Percentiles rank a stretch among this genome's conserved stretches.
Evolutionary conservation across 768 basidiomycete genomes (phyloP).

Genomic region (Suillus tomentosus): DNA sequence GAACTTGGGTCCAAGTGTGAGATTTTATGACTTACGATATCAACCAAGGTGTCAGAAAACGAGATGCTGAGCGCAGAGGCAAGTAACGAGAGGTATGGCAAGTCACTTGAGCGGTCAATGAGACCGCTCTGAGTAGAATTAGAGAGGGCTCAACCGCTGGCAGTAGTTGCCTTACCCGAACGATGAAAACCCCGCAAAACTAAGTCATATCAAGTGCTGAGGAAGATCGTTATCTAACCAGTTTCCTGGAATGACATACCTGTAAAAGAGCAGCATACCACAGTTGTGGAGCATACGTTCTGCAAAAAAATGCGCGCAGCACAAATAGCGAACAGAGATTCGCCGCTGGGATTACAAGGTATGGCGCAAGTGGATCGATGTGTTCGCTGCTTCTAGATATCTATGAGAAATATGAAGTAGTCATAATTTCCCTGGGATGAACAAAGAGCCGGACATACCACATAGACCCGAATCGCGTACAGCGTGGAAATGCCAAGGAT

Average conservation of each 20-base stretch:
- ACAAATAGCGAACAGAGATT: slow-evolving; percentile 24
- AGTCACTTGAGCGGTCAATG: slow-evolving; percentile 12
- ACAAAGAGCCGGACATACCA: slow-evolving; percentile 21
- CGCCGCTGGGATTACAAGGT: slow-evolving; percentile 26
- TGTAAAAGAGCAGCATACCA: slow-evolving; percentile 38
- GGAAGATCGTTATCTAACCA: neutral
- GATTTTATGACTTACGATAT: slow-evolving; percentile 23
- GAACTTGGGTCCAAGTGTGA: slow-evolving; percentile 7
- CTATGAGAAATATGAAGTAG: slow-evolving; percentile 19
- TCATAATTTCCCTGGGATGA: slow-evolving; percentile 5
- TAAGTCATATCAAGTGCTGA: slow-evolving; percentile 11
- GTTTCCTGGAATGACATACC: slow-evolving; percentile 22
- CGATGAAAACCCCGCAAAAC: slow-evolving; percentile 33
- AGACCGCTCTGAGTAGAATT: slow-evolving; percentile 18
- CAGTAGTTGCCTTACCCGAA: slow-evolving; percentile 22
- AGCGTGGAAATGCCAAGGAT: slow-evolving; percentile 20
- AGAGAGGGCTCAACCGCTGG: slow-evolving; percentile 5
- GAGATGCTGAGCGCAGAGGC: slow-evolving; percentile 25
- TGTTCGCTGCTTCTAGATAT: slow-evolving; percentile 20
- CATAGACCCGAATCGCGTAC: slow-evolving; percentile 19
- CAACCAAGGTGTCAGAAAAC: slow-evolving; percentile 23
- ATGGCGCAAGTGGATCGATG: slow-evolving; percentile 24
- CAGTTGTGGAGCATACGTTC: slow-evolving; percentile 22
- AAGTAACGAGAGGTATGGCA: slow-evolving; percentile 17
- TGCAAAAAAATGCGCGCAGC: slow-evolving; percentile 22